Base-by-base conservation (phyloP, 2,329 filamentous ascomycete species). In the Leptodontidium sp. region DNA sequence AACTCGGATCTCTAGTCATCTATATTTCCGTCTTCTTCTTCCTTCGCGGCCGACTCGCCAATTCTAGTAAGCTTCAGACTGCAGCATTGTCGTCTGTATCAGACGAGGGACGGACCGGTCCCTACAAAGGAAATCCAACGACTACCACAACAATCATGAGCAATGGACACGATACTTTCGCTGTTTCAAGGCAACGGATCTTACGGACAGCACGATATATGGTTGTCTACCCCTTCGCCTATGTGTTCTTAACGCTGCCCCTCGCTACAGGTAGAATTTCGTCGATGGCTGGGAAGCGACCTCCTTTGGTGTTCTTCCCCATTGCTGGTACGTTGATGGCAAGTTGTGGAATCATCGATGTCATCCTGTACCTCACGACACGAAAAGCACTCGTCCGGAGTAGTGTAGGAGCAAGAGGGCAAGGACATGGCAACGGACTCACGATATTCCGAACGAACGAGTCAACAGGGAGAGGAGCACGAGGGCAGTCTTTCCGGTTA, bases 211-310 rank as follows among this genome's bases (percentile, higher is more conserved):
- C 84, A 0, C 81, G 82, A 64, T 80, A 85, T 55, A 86, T 87
- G 84, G 81, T 84, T 61, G 78, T 83, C 4, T 87, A 86, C 68
- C 84, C 84, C 0, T 73, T 83, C 64, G 80, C 84, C 52, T 86
- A 86, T 73, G 80, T 86, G 32, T 70, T 84, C 4, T 81, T 84
- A 70, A 86, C 84, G 0, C 76, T 86, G 0, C 85, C 85, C n/a
- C 79, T 86, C 17, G 83, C 83, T 47, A 81, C 81, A 0, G 81
- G 81, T n/a, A 79, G 84, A 47, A 85, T 86, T 79, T 80, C 81
- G 63, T 78, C 78, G 50, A 84, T 85, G 82, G 79, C 80, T 5
- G 80, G 81, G 29, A 62, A 47, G 14, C 67, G 50, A 21, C 71
- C 70, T 4, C 67, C 71, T 26, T 7, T 70, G 21, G 52, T 66